Base-by-base conservation (phyloP, 345 rosid species). In the Camelina neglecta region DNA sequence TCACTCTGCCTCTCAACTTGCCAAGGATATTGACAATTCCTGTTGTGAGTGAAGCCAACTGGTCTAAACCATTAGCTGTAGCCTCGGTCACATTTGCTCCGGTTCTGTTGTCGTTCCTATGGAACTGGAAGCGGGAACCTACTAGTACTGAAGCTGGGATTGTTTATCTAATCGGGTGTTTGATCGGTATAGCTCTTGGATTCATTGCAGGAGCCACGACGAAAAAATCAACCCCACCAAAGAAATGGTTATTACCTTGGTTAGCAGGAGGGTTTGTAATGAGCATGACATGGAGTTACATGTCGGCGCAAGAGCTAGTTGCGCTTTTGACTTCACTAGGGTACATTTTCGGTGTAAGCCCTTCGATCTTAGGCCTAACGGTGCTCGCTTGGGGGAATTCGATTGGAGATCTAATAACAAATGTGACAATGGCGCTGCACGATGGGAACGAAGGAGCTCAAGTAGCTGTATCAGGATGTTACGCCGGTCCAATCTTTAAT, bases 331-430 rank as follows among this genome's bases (percentile, higher is more conserved):
- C 90, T 49, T 88, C 97, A 2, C 7, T 88, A 0, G 97, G 97
- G 12, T 75, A 83, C 12, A 66, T 92, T 20, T 59, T 92, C 13
- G 92, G 97, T 4, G 90, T 90, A 29, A 83, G 83, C 83, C 93
- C 97, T 71, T 92, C 99, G 8, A 83, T 90, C 71, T 77, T 92
- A 16, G 97, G 97, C 16, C 77, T 95, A 2, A 95, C 97, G 4
- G 90, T 95, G 74, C 91, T 95, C 23, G 97, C 97, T 1, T 92
- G 99, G 97, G 98, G 98, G 7, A 94, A 94, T 15, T 94, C 97
- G 1, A 80, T 90, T 0, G 97, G 98, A n/a, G 99, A 95, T 79
- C 80, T 95, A 64, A 86, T 90, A 53, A 86, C 97, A 0, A 92
- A 92, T 35, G 86, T 85, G 31, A 85, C 99, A 0, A 83, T 95